A percentile compares a stretch with the other conserved stretches of the same genome.
phyloP scores from a whole-genome alignment of 257 asterid species.

The Nicotiana knightiana region DNA sequence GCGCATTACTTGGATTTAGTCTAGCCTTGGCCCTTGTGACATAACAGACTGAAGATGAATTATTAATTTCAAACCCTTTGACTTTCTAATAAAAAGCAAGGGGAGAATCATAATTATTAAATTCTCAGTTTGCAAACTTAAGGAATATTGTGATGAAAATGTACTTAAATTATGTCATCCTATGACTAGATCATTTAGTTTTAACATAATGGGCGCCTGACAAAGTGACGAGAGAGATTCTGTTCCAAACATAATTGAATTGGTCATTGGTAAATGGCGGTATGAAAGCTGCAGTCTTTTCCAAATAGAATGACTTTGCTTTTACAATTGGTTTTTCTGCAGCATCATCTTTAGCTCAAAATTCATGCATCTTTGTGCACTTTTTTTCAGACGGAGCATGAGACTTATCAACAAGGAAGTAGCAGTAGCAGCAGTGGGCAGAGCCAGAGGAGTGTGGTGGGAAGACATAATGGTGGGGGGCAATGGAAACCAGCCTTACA shows the following conservation, averaged over 20 bases:
- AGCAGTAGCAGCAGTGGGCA: slow-evolving; percentile 10
- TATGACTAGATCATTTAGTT: background rate
- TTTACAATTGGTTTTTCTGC: background rate
- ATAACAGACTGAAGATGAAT: background rate
- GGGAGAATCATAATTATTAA: background rate
- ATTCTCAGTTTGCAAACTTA: background rate
- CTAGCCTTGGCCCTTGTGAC: background rate
- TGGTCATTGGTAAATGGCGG: background rate
- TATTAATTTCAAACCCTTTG: background rate
- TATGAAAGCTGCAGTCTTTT: background rate
- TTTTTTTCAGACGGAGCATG: slow-evolving; percentile 18
- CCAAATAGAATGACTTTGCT: background rate
- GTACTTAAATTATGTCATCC: background rate
- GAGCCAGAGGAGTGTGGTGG: slow-evolving; percentile 16
- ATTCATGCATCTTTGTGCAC: slow-evolving; percentile 1
- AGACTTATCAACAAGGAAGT: slow-evolving; percentile 7
- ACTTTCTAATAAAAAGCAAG: background rate
- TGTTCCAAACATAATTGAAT: background rate
- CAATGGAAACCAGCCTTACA: slow-evolving; percentile 55
- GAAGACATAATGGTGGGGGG: slow-evolving; percentile 30
- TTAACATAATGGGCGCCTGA: background rate
- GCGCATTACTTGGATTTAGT: background rate
- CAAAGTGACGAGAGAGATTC: background rate
- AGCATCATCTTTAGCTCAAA: background rate
- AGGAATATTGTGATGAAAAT: background rate